These are phyloP conservation scores for Podila verticillata DNA, from an alignment of 192 early-diverging fungal species.

Conservation along the genomic window DNA sequence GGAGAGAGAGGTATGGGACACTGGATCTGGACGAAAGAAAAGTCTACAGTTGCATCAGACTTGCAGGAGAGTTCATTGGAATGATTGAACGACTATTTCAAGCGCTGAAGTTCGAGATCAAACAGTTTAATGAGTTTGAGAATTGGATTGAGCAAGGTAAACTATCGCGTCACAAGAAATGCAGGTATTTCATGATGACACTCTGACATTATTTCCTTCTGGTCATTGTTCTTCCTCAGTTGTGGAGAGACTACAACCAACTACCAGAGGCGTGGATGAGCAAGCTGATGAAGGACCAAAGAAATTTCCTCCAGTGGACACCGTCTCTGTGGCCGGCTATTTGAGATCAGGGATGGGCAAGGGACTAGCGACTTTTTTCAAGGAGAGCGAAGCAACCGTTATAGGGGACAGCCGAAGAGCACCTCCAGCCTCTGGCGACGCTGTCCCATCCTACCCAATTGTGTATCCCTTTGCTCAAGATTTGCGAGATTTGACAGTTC, in stretches of 20 bases:
- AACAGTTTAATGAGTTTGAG: conserved; percentile 38
- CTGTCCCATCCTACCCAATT: conserved; percentile 19
- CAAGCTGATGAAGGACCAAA: conserved; percentile 10
- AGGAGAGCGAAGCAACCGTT: neutral
- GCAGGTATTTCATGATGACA: neutral
- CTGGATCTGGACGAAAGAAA: conserved; percentile 6
- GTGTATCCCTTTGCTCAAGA: conserved; percentile 29
- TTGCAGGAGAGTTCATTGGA: conserved; percentile 35
- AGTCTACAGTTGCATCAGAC: conserved; percentile 27
- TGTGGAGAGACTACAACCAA: conserved; percentile 19
- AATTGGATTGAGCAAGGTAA: conserved; percentile 44
- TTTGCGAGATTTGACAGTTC: neutral
- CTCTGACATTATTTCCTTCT: neutral
- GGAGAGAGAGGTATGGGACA: conserved; percentile 22
- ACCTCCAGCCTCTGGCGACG: neutral
- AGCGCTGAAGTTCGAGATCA: conserved; percentile 28
- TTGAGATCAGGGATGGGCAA: conserved; percentile 12
- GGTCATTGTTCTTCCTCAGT: conserved; percentile 4
- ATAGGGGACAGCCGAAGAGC: no score
- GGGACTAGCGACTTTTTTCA: conserved; percentile 9
- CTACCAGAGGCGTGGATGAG: conserved; percentile 12
- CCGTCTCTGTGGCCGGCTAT: conserved; percentile 12
- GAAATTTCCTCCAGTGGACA: conserved; percentile 22
- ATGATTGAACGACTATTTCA: conserved; percentile 23
- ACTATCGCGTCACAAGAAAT: no score